Evolutionary conservation across 257 asterid genomes (phyloP), one percentile per base, ranked within the genome.

Genomic region (Striga asiatica): DNA sequence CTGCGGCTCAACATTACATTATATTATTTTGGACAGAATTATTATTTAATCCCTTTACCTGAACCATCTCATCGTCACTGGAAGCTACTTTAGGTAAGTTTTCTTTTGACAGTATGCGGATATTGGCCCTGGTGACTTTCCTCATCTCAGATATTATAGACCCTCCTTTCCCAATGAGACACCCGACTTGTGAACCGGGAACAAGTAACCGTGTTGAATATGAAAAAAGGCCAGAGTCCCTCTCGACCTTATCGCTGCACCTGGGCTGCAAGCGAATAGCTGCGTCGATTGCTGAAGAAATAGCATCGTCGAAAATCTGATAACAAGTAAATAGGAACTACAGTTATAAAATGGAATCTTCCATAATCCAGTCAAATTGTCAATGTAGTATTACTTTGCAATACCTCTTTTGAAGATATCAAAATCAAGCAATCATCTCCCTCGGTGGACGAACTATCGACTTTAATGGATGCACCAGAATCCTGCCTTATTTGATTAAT

Each of bases 81-180:
- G 93, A 64, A n/a, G 99, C 99, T 64, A 92, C 79, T 76, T 88
- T 84, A 8, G 99, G 97, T 43, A 84, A 85, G 70, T 74, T 77
- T 72, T 92, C 99, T 66, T 88, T 88, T 4, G 97, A 81, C 56
- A 88, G 75, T 46, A 92, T 61, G 53, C 95, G 97, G 51, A 92
- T 84, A 66, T 81, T 84, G 65, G 97, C 99, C 75, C 75, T 84
- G 35, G 94, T 82, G 69, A 81, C 70, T 76, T 68, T 87, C 76
- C 99, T 82, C 89, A 92, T 84, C 50, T 84, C 99, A 7, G 91
- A 80, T 67, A 92, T 84, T 62, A 92, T 92, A 49, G 91, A 78
- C 29, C 99, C 97, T 50, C 99, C 97, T 82, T 92, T 92, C 41
- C 97, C 99, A 71, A 88, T 85, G 48, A 92, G 95, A 68, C 95